Percentiles rank a stretch among this genome's conserved stretches.
These are phyloP conservation scores for Eimeria maxima DNA, from an alignment of 169 alveolate species.

Conservation along the genomic window DNA sequence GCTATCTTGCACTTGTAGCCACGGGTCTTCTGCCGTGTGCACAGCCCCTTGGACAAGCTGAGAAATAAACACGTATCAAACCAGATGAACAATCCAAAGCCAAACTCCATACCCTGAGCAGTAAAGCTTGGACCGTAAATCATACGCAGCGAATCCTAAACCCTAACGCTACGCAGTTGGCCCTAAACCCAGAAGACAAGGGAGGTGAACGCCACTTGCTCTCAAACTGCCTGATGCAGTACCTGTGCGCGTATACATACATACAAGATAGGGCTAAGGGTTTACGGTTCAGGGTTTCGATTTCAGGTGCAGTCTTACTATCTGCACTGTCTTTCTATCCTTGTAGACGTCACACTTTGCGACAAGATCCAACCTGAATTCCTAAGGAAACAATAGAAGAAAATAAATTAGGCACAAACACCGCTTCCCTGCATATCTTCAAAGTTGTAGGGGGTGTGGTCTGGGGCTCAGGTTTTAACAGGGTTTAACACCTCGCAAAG, in stretches of 20 bases:
- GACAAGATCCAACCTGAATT: neutral
- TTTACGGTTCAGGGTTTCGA: neutral
- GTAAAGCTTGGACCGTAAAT: neutral
- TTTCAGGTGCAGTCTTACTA: neutral
- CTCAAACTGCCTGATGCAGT: neutral
- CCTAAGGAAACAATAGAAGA: neutral
- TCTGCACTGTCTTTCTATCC: slow-evolving; percentile 29
- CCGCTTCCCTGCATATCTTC: neutral
- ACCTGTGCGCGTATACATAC: neutral
- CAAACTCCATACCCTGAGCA: neutral
- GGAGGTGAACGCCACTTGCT: neutral
- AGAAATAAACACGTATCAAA: neutral
- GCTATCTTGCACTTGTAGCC: slow-evolving; percentile 5
- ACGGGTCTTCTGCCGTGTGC: neutral
- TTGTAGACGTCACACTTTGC: slow-evolving; percentile 54
- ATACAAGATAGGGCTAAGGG: neutral
- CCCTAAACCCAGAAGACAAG: neutral
- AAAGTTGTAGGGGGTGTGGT: neutral
- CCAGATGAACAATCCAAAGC: neutral
- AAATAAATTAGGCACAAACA: neutral
- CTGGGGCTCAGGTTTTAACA: neutral
- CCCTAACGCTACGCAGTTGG: neutral
- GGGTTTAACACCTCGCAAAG: neutral
- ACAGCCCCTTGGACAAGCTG: slow-evolving; percentile 19
- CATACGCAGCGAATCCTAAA: neutral